phyloP scores from a whole-genome alignment of 2,329 filamentous ascomycete genomes.

The Aspergillus persii region DNA sequence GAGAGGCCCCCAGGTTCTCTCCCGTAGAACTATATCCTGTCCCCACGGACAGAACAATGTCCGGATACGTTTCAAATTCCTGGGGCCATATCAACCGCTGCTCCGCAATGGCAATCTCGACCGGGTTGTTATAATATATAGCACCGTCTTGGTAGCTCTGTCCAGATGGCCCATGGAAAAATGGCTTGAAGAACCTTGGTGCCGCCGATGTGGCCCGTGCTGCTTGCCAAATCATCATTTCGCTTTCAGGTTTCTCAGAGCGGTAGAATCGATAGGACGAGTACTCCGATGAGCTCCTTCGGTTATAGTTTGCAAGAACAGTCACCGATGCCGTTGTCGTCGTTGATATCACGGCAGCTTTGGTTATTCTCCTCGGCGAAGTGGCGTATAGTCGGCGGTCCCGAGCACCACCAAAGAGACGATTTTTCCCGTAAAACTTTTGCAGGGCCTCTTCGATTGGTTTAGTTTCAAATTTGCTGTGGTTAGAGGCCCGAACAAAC shows the following conservation, averaged over 20 bases:
- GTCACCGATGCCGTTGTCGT: neutral
- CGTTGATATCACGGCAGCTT: neutral
- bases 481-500: neutral
- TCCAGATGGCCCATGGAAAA: neutral
- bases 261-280: neutral
- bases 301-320: conserved; percentile 1
- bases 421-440: neutral
- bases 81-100: neutral
- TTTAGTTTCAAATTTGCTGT: neutral
- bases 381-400: too few species aligned
- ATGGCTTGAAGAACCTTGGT: neutral
- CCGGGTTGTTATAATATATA: neutral
- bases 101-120: neutral
- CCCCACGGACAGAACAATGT: conserved; percentile 1
- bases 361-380: neutral
- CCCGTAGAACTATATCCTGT: neutral
- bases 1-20: neutral
- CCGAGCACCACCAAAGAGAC: neutral
- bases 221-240: conserved; percentile 1
- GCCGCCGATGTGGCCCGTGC: neutral
- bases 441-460: neutral
- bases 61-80: neutral
- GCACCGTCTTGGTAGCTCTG: conserved; percentile 1
- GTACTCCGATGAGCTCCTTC: neutral
- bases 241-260: neutral